Conservation (phyloP, 257 asterid genomes). For the Solanum chmielewskii region DNA sequence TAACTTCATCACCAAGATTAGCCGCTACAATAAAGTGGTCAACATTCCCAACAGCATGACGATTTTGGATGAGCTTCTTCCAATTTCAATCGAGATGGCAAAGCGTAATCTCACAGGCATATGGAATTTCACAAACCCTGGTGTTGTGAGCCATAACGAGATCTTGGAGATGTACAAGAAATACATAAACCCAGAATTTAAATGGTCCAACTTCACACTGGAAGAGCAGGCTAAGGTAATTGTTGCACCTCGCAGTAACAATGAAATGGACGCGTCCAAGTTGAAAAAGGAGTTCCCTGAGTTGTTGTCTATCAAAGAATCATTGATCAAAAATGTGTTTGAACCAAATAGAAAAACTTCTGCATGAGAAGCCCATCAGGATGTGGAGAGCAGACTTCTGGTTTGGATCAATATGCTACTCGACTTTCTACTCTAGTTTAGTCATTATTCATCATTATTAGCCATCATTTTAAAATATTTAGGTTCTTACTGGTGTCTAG, state of each 20-base stretch:
- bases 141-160: slow-evolving; percentile 90
- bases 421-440: slow-evolving; percentile 8
- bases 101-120: slow-evolving; percentile 85
- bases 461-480: neutral
- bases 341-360: slow-evolving; percentile 72
- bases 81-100: slow-evolving; percentile 95
- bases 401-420: slow-evolving; percentile 10
- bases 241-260: slow-evolving; percentile 80
- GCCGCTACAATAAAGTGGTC: slow-evolving; percentile 74
- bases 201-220: slow-evolving; percentile 68
- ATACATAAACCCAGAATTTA: slow-evolving; percentile 59
- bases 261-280: slow-evolving; percentile 81
- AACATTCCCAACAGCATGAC: slow-evolving; percentile 99
- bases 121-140: slow-evolving; percentile 94
- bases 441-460: neutral
- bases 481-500: neutral
- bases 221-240: slow-evolving; percentile 97
- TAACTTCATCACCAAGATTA: slow-evolving; percentile 86
- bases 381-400: neutral
- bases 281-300: slow-evolving; percentile 88
- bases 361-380: slow-evolving; percentile 9
- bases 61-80: slow-evolving; percentile 88
- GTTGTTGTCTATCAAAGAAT: slow-evolving; percentile 73
- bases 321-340: slow-evolving; percentile 74
- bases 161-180: slow-evolving; percentile 89